Base-by-base conservation (phyloP, 257 asterid species). In the Gentiana straminea region DNA sequence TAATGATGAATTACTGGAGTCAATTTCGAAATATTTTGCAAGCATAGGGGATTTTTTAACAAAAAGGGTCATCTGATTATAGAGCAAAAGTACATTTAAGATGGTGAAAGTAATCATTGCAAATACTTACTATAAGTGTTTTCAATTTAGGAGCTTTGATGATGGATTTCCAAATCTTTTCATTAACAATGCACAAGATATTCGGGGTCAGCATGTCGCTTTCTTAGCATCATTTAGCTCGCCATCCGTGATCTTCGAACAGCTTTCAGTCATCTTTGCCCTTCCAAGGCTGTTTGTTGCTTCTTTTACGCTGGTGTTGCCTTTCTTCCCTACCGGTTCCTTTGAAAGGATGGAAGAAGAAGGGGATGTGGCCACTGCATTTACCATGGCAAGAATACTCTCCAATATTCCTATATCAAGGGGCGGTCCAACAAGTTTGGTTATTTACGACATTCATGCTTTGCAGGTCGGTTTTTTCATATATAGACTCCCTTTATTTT, bases 321-420 rank as follows among this genome's bases (percentile, higher is more conserved):
- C 97, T 59, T 89, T 86, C 80, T 89, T 89, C 51, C 94, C 97
- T 44, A 89, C 95, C 35, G 97, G 95, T 63, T 79, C 95, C 49
- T 89, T 89, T 64, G 97, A 89, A 68, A 74, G 97, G 55, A 75
- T 84, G 61, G 97, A 89, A 71, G 97, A 86, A 84, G 95, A 89
- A 70, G 97, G 97, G 36, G 95, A 89, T 71, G 95, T 89, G 4
- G 97, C 97, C 38, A 89, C 95, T 62, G 95, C 95, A 2, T 89
- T 84, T 71, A 89, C 97, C 58, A 77, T 89, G 94, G 97, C 97
- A 64, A 79, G 97, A 71, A 84, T 89, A 81, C 71, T 89, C 35
- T 89, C 97, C 13, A 84, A 86, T 66, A 81, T 73, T 68, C 97
- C 95, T 58, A 73, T 84, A 63, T 82, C 97, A 10, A 83, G 95